Base-by-base conservation (phyloP, 371 early-diverging fungal genomes). In the Mucor sp. region DNA sequence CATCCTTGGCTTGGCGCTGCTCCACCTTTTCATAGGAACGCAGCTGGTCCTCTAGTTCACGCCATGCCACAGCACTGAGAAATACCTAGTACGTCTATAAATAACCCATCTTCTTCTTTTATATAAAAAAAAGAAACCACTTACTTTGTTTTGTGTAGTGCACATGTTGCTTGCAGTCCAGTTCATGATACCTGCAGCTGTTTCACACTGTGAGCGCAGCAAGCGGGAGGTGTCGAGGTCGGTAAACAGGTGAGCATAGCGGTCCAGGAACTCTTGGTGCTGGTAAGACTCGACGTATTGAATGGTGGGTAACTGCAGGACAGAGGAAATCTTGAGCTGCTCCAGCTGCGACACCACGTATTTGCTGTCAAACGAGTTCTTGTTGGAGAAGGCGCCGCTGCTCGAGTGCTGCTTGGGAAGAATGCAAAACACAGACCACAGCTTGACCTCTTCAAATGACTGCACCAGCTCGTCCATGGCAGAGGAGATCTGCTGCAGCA, bases 401-500 rank as follows among this genome's bases (percentile, higher is more conserved):
- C 77, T 79, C 58, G 81, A 78, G 6, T 81, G 76, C 62, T 89
- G 87, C 68, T 91, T 90, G 1, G 94, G 91, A 15, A 85, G 82
- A 37, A 98, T 74, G 81, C 94, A 95, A 69, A 90, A 81, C 30
- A 97, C 79, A 63, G 90, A 88, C 97, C 97, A 97, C 1, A 94
- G 81, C 33, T 90, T 89, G 1, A 95, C 93, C 65, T 92, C 93
- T 61, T 89, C 87, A 35, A 97, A 76, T 7, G 94, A 87, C 30
- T 89, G 89, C 11, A 94, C 79, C 8, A 97, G 79, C 67, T 94
- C 94, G 56, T 90, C 87, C 50, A 95, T 73, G 3, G 93, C 87
- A 9, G 86, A 83, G 62, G 91, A 90, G 69, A 94, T 85, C 77
- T 94, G 91, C 1, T 85, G 80, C 17, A 90, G 43, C 4, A 76